Base-by-base conservation (phyloP, 2,329 filamentous ascomycete species). In the Blastomyces gilchristii region DNA sequence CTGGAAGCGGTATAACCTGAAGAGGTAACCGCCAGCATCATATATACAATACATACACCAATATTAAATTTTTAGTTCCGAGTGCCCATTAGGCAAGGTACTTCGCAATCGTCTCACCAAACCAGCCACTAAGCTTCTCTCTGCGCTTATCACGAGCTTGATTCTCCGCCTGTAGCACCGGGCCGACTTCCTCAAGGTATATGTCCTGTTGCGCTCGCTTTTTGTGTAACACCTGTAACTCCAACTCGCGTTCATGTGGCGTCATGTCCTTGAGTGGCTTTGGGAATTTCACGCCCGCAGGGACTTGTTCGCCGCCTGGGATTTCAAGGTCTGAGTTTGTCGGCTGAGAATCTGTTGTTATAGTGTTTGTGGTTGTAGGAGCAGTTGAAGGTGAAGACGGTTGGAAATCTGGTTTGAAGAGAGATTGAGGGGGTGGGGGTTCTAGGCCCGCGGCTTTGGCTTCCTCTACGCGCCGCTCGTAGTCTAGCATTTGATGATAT, bases 401-500 rank as follows among this genome's bases (percentile, higher is more conserved):
- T 64, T 64, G 69, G 66, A 68, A 67, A 54, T 74, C 67, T 4
- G 77, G 73, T 56, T 78, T 73, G 69, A 81, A 79, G 8, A 81
- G 72, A 5, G 77, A 79, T 9, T 72, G 73, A 31, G 79, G 71
- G 37, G 76, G 74, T 22, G 78, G 78, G 50, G 77, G 73, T 56
- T 79, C 76, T 49, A 67, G 61, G 31, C 76, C 76, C 49, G 76
- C 70, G 69, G 78, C 70, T 71, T 74, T 67, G 71, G 83, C 75
- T 75, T 85, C 82, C 67, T 88, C 85, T n/a, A 89, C 85, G 66
- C 82, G 83, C 25, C 80, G 81, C 76, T 99, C 93, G 73, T 96
- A 91, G 65, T 85, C 83, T 47, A 96, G 76, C 87, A 97, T 91
- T 69, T 88, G 85, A 71, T 93, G 89, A 76, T 91, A 99, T 50